Conservation (phyloP, 1,284 basidiomycete genomes). For the Cutaneotrichosporon sp. region DNA sequence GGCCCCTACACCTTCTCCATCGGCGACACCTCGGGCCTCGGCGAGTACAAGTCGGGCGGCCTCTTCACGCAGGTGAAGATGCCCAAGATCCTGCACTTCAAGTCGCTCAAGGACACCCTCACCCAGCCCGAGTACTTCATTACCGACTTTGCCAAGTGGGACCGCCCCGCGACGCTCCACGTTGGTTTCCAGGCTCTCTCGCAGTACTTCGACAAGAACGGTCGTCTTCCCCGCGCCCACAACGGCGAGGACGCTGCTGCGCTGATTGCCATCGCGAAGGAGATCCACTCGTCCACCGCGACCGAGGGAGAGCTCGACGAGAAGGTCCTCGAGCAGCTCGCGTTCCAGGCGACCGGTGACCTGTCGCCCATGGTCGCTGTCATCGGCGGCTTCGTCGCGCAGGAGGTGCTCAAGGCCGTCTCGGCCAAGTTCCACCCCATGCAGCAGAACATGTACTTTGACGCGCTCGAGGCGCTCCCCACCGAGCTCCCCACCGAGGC, state of each 20-base stretch:
- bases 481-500: slow-evolving; percentile 71
- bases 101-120: slow-evolving; percentile 87
- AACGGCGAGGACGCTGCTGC: slow-evolving; percentile 77
- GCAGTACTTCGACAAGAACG: slow-evolving; percentile 69
- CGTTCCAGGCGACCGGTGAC: slow-evolving; percentile 93
- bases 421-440: slow-evolving; percentile 99
- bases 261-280: slow-evolving; percentile 75
- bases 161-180: slow-evolving; percentile 86
- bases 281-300: slow-evolving; percentile 60
- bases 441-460: slow-evolving; percentile 94
- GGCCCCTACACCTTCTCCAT: slow-evolving; percentile 94
- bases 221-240: slow-evolving; percentile 77
- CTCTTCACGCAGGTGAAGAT: slow-evolving; percentile 99
- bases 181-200: slow-evolving; percentile 94
- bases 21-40: slow-evolving; percentile 78
- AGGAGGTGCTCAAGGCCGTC: slow-evolving; percentile 96
- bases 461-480: slow-evolving; percentile 94
- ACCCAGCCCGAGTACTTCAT: slow-evolving; percentile 85
- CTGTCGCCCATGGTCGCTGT: slow-evolving; percentile 90
- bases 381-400: slow-evolving; percentile 95
- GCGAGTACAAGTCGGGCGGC: slow-evolving; percentile 84
- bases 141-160: slow-evolving; percentile 98
- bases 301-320: slow-evolving; percentile 73
- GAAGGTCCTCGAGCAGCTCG: slow-evolving; percentile 73
- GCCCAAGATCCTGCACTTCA: slow-evolving; percentile 94